Conservation (phyloP, 495 filamentous ascomycete species). For the Alectoria sarmentosa region DNA sequence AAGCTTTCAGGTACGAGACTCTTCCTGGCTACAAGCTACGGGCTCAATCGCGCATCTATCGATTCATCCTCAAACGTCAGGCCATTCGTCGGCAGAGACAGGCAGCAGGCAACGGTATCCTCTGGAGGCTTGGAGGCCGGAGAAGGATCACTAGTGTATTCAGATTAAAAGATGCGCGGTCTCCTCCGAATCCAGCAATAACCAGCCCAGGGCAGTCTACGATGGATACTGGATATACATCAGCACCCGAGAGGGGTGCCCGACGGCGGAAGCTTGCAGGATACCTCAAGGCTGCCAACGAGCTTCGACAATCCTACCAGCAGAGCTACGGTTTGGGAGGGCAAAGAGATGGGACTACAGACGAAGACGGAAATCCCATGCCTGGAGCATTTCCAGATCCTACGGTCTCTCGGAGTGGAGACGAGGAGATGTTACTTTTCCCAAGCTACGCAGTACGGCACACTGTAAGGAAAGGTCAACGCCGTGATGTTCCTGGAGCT, state of each 20-base stretch:
- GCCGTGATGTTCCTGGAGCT: constrained; percentile 31
- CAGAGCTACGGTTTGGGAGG: constrained; percentile 47
- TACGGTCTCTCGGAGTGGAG: constrained; percentile 65
- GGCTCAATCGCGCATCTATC: constrained; percentile 68
- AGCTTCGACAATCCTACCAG: constrained; percentile 79
- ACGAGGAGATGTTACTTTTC: constrained; percentile 91
- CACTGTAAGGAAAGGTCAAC: constrained; percentile 32
- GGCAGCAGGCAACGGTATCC: constrained; percentile 38
- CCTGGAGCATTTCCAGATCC: constrained; percentile 77
- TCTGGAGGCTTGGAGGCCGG: constrained; percentile 45
- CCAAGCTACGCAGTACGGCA: constrained; percentile 80
- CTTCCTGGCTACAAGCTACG: constrained; percentile 60
- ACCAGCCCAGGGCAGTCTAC: constrained; percentile 6
- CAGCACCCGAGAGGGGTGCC: constrained; percentile 53
- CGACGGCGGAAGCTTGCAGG: constrained; percentile 75
- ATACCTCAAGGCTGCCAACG: constrained; percentile 82
- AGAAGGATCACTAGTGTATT: constrained; percentile 35
- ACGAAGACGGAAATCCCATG: constrained; percentile 53
- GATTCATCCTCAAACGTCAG: constrained; percentile 60
- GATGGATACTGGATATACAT: constrained; percentile 28
- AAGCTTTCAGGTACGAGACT: constrained; percentile 63
- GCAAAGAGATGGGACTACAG: constrained; percentile 36
- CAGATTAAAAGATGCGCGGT: constrained; percentile 29
- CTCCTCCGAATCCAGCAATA: constrained; percentile 5
- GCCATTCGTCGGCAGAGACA: constrained; percentile 41